Base-by-base conservation (phyloP, 2,329 filamentous ascomycete genomes). In the Xylariaceae sp. region DNA sequence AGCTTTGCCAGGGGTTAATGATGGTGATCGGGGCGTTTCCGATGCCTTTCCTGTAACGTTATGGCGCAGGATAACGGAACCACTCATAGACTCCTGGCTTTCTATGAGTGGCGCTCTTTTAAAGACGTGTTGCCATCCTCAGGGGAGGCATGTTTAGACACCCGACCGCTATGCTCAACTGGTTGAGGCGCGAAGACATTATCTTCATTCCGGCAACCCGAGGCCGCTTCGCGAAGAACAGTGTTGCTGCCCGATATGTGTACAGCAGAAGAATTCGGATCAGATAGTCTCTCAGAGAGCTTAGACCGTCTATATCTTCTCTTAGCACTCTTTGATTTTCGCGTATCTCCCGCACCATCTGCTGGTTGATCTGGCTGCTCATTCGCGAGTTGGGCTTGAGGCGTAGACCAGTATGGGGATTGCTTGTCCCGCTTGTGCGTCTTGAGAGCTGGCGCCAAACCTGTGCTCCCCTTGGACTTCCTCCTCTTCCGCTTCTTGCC, bases 1-100 rank as follows among this genome's bases (percentile, higher is more conserved):
- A 23, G 16, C 20, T 10, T 32, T 26, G 21, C 20, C 20, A 50
- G 43, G 43, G 26, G 23, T 23, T 46, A 26, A 26, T 48, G n/a
- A 26, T 45, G 43, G 45, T 23, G 23, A 37, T 20, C 37, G 54
- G 29, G 18, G 21, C 10, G n/a, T 10, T 20, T 53, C 26, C 10
- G 40, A 54, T 41, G 37, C 18, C 20, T 29, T 21, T 45, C 20
- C 26, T 20, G 20, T 46, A 41, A 41, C 44, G n/a, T 20, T 41
- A 21, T 44, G 45, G 41, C 40, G 40, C 55, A 62, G 50, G 49
- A 52, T 29, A 37, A 19, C 26, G 37, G 12, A 18, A 23, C 46
- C 60, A 59, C 63, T 51, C 63, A 64, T 49, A 64, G 60, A 60
- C 54, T 54, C 63, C 63, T 64, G 62, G 56, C 46, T 23, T 48